Evolutionary conservation across 352 stramenopile genomes (phyloP), one percentile per base, ranked within the genome.

Genomic region (Phytophthora europaea): DNA sequence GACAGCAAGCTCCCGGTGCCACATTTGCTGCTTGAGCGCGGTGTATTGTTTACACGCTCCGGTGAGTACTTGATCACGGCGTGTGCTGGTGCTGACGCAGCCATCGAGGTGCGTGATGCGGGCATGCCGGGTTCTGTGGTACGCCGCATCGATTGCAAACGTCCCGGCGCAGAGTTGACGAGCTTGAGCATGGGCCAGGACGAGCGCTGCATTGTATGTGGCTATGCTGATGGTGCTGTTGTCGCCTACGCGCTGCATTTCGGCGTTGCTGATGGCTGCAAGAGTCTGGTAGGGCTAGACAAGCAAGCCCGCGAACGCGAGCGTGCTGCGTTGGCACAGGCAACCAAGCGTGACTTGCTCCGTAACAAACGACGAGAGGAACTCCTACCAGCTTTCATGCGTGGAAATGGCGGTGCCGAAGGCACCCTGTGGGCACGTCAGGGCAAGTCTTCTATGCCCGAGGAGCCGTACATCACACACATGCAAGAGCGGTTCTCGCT

Each of bases 231-330:
- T 74, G 89, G 89, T 31, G 81, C 87, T 48, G 75, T 96, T 31
- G 86, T 95, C 16, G 87, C 88, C 16, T 95, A 95, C 45, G 89
- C 89, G 22, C 75, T 96, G 61, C 89, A 95, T 71, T 96, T 92
- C 58, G 89, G 89, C 34, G 82, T 96, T 60, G 78, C 84, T 15
- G 87, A 95, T 70, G 85, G 84, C 18, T 93, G 87, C 65, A 92
- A 92, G 64, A 91, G 87, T 67, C 70, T 85, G 5, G 79, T 86
- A 0, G 84, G 84, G 26, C 51, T 94, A 34, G 88, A 95, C 61
- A 91, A 92, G 40, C 85, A 89, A 63, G 89, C 89, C 36, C 80
- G 88, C 3, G 87, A 93, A 67, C 80, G 91, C 36, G 89, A 94
- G 69, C 88, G 87, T n/a, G 85, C 89, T 57, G 89, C 89, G 18